Conservation (phyloP, 2,329 filamentous ascomycete species). For the Septoria petroselini region DNA sequence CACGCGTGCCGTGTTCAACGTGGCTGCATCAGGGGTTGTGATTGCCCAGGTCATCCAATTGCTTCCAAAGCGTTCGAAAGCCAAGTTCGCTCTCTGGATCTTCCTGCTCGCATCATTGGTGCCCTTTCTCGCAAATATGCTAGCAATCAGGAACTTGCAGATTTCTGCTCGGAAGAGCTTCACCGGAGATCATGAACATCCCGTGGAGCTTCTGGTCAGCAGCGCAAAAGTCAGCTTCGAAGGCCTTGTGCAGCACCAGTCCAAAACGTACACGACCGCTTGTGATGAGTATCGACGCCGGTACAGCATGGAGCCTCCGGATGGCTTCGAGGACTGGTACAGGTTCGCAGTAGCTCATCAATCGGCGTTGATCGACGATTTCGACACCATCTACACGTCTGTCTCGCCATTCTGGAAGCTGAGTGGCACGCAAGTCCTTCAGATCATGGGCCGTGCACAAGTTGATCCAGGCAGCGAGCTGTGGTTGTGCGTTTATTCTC, state of each 20-base stretch:
- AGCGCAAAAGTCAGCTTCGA: background rate
- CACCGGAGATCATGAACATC: background rate
- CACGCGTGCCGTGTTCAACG: constrained; percentile 3
- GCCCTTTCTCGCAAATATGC: constrained; percentile 13
- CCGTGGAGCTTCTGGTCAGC: background rate
- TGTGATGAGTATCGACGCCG: constrained; percentile 39
- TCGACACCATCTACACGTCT: constrained; percentile 37
- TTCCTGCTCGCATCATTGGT: constrained; percentile 17
- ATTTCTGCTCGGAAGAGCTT: background rate
- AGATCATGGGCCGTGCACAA: constrained; percentile 1
- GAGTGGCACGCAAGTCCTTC: constrained; percentile 7
- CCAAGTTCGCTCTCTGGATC: background rate
- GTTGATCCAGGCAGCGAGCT: background rate
- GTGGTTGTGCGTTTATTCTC: constrained; percentile 1
- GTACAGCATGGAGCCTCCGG: constrained; percentile 47
- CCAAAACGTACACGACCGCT: background rate
- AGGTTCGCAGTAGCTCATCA: constrained; percentile 38
- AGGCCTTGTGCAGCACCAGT: background rate
- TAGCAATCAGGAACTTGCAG: background rate
- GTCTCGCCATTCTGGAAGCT: constrained; percentile 12
- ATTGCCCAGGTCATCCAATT: constrained; percentile 3
- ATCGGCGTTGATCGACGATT: constrained; percentile 46
- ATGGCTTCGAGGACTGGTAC: constrained; percentile 48
- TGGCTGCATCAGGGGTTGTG: background rate
- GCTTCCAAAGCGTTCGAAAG: constrained; percentile 2